A percentile compares a stretch with the other conserved stretches of the same genome.
phyloP scores from a whole-genome alignment of 345 rosid species.

The Alliaria petiolata region DNA sequence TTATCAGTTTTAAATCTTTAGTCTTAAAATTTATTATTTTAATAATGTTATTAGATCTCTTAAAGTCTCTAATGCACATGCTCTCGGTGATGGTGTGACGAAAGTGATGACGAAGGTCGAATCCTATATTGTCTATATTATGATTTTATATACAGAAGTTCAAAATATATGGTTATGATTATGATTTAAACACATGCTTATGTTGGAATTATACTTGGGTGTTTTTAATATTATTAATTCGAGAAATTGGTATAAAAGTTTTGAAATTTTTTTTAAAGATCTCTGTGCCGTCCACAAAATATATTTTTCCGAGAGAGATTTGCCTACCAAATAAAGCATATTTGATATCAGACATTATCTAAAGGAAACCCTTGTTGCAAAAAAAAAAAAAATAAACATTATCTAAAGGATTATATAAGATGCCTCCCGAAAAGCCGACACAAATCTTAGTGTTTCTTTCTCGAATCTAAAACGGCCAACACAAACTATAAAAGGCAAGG shows the following conservation, averaged over 20 bases:
- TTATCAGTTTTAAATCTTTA: too few relatives aligned
- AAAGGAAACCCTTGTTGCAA: too few relatives aligned
- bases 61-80: too few relatives aligned
- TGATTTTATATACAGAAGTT: neutral
- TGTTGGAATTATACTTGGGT: neutral
- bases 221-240: neutral
- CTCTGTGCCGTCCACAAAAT: too few relatives aligned
- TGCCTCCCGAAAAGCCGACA: constrained; percentile 5
- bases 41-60: neutral
- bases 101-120: neutral
- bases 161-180: neutral
- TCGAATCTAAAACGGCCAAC: constrained; percentile 7
- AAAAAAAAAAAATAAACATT: too few relatives aligned
- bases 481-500: constrained; percentile 2
- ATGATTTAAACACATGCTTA: neutral
- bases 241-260: neutral
- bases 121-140: neutral
- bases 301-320: neutral
- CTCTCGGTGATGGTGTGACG: neutral
- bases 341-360: neutral
- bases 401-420: neutral
- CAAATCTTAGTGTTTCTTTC: constrained; percentile 6
- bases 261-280: too few relatives aligned
- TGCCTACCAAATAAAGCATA: neutral
- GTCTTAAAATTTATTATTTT: too few relatives aligned